phyloP scores from a whole-genome alignment of 768 basidiomycete genomes.

The Phlebiopsis flavidoalba region DNA sequence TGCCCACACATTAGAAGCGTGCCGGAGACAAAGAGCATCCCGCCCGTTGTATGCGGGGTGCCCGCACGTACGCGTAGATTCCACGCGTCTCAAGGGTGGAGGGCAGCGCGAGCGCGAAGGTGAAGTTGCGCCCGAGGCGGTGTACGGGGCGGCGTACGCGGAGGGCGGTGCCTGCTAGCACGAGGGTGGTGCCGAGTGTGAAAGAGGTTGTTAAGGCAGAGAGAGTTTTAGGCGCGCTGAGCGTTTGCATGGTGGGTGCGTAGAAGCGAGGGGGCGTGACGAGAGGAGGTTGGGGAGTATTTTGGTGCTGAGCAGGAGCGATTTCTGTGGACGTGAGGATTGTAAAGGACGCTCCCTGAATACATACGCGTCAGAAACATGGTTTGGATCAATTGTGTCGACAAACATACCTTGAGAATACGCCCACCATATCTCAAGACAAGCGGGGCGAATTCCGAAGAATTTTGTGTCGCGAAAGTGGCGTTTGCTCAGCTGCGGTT shows the following conservation, averaged over 20 bases:
- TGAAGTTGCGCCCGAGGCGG: constrained; percentile 16
- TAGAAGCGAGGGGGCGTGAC: neutral
- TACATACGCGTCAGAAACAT: neutral
- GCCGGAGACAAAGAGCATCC: constrained; percentile 7
- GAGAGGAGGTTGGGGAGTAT: neutral
- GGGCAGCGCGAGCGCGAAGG: constrained; percentile 14
- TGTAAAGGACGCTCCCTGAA: neutral
- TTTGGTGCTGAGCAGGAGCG: neutral
- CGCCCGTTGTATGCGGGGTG: constrained; percentile 19
- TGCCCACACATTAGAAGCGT: neutral
- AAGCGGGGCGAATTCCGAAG: neutral
- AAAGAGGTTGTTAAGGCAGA: neutral
- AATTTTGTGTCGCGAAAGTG: neutral
- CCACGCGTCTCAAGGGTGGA: constrained; percentile 16
- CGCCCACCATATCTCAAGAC: neutral
- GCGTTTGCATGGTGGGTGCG: neutral
- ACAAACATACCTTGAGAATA: neutral
- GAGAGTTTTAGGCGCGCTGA: neutral
- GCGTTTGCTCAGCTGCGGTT: neutral
- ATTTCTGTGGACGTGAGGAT: neutral
- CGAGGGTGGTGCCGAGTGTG: constrained; percentile 14
- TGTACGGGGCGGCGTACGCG: constrained; percentile 22
- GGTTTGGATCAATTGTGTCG: neutral
- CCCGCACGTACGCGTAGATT: constrained; percentile 16
- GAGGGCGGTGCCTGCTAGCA: constrained; percentile 16